phyloP scores from a whole-genome alignment of 257 asterid genomes.

The Nicotiana otophora region DNA sequence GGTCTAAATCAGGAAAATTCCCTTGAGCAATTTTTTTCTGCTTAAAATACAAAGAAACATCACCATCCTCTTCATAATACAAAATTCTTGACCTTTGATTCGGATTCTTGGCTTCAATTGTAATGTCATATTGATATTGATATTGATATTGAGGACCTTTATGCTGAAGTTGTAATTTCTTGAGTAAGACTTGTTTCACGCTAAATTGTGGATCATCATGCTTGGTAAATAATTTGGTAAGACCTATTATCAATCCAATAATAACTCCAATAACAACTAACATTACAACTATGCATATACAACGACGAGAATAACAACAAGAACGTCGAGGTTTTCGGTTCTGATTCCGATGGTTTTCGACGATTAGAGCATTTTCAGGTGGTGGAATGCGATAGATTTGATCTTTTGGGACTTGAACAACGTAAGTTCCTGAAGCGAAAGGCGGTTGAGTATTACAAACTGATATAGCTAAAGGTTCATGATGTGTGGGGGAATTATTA shows the following conservation, averaged over 20 bases:
- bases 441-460: neutral
- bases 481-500: neutral
- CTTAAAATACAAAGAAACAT: neutral
- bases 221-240: neutral
- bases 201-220: slow-evolving; percentile 1
- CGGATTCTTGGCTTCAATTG: neutral
- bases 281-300: neutral
- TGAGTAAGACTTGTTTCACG: slow-evolving; percentile 1
- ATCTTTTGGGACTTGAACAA: slow-evolving; percentile 41
- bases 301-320: slow-evolving; percentile 14
- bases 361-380: slow-evolving; percentile 28
- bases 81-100: neutral
- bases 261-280: neutral
- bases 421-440: slow-evolving; percentile 23
- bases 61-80: neutral
- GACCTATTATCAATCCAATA: neutral
- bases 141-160: neutral
- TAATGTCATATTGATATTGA: neutral
- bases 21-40: neutral
- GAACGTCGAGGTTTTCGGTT: neutral
- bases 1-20: neutral
- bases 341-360: neutral
- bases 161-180: neutral
- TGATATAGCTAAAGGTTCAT: neutral
- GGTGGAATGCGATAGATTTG: slow-evolving; percentile 40